Evolutionary conservation across 2,329 filamentous ascomycete genomes (phyloP).

Genomic region (Monilinia laxa): DNA sequence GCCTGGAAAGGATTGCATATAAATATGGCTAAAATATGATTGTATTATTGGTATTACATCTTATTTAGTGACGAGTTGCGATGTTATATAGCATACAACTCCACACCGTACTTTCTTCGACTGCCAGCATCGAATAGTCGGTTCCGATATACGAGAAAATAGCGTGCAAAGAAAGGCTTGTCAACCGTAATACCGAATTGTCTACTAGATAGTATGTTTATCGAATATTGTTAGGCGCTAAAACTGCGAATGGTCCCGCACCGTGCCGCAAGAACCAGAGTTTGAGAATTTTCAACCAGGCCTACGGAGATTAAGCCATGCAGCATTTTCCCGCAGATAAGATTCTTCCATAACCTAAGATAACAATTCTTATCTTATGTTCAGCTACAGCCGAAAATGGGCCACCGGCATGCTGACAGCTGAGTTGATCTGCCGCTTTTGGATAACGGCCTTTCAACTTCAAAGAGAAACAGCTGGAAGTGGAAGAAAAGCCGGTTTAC

Average conservation of each 20-base stretch:
- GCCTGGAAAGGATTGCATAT: too few species aligned
- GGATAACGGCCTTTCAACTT: not conserved
- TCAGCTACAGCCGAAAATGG: not conserved
- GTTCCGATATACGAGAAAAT: not conserved
- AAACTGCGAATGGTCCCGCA: not conserved
- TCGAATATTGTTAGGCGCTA: not conserved
- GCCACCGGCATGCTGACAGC: not conserved
- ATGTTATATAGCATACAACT: too few species aligned
- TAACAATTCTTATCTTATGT: not conserved
- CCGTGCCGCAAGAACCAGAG: not conserved
- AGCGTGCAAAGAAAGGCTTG: not conserved
- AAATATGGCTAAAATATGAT: too few species aligned
- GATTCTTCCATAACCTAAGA: not conserved
- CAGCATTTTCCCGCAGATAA: not conserved
- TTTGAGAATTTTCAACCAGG: not conserved
- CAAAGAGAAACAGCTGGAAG: not conserved
- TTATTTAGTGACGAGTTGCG: too few species aligned
- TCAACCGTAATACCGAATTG: not conserved
- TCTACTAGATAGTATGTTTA: not conserved
- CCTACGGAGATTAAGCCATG: not conserved
- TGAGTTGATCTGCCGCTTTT: not conserved
- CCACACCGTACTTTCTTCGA: too few species aligned
- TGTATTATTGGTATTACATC: too few species aligned
- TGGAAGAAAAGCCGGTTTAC: not conserved
- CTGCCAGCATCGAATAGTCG: not conserved